A percentile compares a stretch with the other conserved stretches of the same genome.
phyloP scores from a whole-genome alignment of 2,329 filamentous ascomycete genomes.

The Aspergillus eucalypticola region DNA sequence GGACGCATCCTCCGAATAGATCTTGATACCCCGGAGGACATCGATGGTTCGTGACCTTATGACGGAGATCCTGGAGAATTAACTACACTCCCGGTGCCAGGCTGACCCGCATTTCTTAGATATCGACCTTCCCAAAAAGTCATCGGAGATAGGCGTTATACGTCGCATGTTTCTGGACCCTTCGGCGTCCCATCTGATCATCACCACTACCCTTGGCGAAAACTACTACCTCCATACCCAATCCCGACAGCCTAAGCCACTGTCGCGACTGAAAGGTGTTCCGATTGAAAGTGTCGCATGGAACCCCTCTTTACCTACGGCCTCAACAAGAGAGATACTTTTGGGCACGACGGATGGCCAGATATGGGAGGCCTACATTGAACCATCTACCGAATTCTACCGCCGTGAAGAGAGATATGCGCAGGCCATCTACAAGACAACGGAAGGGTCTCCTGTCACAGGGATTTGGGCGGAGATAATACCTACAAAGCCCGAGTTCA shows the following conservation, averaged over 20 bases:
- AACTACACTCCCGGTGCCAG: neutral
- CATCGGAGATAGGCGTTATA: constrained; percentile 87
- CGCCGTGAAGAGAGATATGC: constrained; percentile 91
- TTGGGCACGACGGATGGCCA: constrained; percentile 90
- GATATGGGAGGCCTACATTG: constrained; percentile 92
- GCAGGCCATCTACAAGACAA: constrained; percentile 77
- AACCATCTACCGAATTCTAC: constrained; percentile 93
- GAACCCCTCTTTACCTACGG: constrained; percentile 90
- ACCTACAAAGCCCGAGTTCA: constrained; percentile 66
- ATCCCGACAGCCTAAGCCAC: constrained; percentile 78
- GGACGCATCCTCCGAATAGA: constrained; percentile 93
- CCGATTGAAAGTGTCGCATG: constrained; percentile 87
- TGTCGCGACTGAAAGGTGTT: constrained; percentile 81
- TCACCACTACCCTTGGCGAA: constrained; percentile 88
- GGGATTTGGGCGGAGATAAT: constrained; percentile 83
- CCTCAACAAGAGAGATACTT: constrained; percentile 91
- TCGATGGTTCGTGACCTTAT: constrained; percentile 66
- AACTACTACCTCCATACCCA: constrained; percentile 98
- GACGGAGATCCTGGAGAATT: neutral
- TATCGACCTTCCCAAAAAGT: constrained; percentile 93
- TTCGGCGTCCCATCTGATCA: constrained; percentile 88
- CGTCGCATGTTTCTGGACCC: constrained; percentile 96
- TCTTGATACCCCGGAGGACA: constrained; percentile 88
- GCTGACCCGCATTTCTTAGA: constrained; percentile 57
- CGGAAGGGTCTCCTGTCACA: constrained; percentile 74